These are phyloP conservation scores for Physaria fendleri DNA, from an alignment of 345 rosid genomes.

Conservation along the genomic window DNA sequence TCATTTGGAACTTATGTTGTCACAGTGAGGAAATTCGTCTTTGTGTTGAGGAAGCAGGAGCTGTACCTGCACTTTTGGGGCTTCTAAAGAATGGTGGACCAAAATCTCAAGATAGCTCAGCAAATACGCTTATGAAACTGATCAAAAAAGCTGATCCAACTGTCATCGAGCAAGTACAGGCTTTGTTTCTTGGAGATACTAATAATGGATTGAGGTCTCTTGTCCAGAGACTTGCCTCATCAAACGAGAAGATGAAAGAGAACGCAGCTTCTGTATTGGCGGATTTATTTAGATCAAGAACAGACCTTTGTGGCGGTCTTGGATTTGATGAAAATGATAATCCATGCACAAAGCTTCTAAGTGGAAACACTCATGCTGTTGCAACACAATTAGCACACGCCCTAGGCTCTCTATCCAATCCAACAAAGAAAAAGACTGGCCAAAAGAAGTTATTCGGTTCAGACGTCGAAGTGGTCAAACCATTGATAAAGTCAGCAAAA, in stretches of 20 bases:
- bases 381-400: constrained; percentile 84
- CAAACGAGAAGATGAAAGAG: constrained; percentile 74
- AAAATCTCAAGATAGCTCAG: constrained; percentile 65
- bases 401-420: constrained; percentile 65
- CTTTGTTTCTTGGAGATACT: constrained; percentile 64
- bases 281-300: constrained; percentile 61
- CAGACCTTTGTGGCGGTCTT: constrained; percentile 72
- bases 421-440: constrained; percentile 47
- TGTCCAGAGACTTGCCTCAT: constrained; percentile 64
- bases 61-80: constrained; percentile 62
- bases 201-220: constrained; percentile 74
- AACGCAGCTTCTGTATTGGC: constrained; percentile 77
- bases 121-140: constrained; percentile 56
- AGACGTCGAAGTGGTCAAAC: constrained; percentile 61
- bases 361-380: constrained; percentile 57
- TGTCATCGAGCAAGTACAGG: constrained; percentile 67
- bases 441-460: constrained; percentile 47
- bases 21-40: constrained; percentile 82
- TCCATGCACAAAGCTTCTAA: constrained; percentile 71
- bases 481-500: constrained; percentile 71
- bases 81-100: constrained; percentile 63
- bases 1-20: constrained; percentile 70
- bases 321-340: constrained; percentile 68
- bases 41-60: constrained; percentile 88
- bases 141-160: constrained; percentile 62